Base-by-base conservation (phyloP, 495 filamentous ascomycete genomes). In the Penicillium malachiteum region DNA sequence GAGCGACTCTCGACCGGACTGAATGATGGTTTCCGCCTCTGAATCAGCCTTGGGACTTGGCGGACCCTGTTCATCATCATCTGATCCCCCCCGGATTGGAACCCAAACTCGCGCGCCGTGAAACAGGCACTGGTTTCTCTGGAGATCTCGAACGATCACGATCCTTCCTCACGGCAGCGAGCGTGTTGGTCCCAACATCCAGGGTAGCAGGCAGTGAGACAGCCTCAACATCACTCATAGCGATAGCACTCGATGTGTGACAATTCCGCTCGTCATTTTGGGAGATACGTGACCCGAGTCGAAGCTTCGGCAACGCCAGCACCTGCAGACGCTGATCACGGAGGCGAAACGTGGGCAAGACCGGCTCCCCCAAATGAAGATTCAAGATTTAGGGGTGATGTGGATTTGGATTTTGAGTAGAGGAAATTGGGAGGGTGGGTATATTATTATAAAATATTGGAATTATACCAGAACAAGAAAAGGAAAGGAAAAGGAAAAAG, bases 1-100 rank as follows among this genome's bases (percentile, higher is more conserved):
- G 61, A 84, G 67, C 40, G 85, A 85, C 62, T 90, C 84, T 54
- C 88, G 88, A 38, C 86, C 87, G 17, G 86, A 84, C 18, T 90
- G 76, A 43, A 91, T 87, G 55, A 91, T 88, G 6, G 89, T 92
- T 71, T 91, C 88, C 53, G 89, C 88, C 68, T 92, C 89, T 11
- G 88, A 91, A 65, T 91, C 87, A 49, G 74, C 76, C 67, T 69
- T 77, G 54, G 74, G 71, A 52, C 75, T 76, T 16, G 62, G 58
- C 12, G 70, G 69, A 32, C 68, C 69, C 48, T 75, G 64, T 44
- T 58, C 64, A n/a, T 72, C 65, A 33, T 54, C 62, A 54, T 60
- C 67, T 55, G 50, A 59, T 40, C 56, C 62, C 59, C n/a, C 62
- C 58, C 57, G 55, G 59, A 58, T 64, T 61, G 31, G 53, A 46